Evolutionary conservation across 2,329 filamentous ascomycete species (phyloP).

Genomic region (Paracorniculantispora psalliotae): DNA sequence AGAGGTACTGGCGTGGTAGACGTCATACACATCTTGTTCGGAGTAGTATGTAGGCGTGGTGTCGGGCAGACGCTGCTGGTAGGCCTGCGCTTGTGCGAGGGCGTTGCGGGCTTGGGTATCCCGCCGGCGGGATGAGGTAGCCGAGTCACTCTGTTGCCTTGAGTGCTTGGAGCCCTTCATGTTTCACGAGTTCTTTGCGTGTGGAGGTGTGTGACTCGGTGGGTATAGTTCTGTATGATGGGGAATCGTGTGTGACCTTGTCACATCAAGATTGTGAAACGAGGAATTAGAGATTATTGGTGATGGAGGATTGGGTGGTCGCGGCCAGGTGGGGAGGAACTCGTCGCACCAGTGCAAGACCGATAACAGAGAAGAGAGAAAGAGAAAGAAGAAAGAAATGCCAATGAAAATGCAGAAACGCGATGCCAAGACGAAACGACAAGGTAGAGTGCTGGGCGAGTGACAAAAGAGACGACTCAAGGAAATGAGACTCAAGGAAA

Average conservation of each 20-base stretch:
- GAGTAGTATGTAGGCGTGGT: not conserved
- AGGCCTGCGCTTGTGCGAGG: constrained; percentile 5
- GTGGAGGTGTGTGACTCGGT: not conserved
- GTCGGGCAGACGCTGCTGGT: not conserved
- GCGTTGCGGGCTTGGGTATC: constrained; percentile 1
- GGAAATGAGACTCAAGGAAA: constrained; percentile 1
- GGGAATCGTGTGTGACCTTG: not conserved
- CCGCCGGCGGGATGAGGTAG: not conserved
- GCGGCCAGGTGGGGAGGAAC: not conserved
- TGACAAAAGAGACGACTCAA: not conserved
- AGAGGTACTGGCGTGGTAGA: not conserved
- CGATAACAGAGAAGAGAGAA: not conserved
- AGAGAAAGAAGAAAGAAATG: not conserved
- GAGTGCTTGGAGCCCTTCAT: constrained; percentile 8
- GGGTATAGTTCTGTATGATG: not conserved
- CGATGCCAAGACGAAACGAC: not conserved
- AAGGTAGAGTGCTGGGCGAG: not conserved
- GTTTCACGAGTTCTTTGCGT: not conserved
- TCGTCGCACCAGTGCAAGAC: constrained; percentile 7
- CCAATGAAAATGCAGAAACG: not conserved
- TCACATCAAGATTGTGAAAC: constrained; percentile 3
- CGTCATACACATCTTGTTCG: constrained; percentile 1
- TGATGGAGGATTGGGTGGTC: not conserved
- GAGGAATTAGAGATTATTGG: constrained; percentile 2
- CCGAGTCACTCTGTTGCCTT: constrained; percentile 6